Percentiles rank a stretch among this genome's conserved stretches.
phyloP scores from a whole-genome alignment of 179 eudicot genomes.

The Vitellaria paradoxa region DNA sequence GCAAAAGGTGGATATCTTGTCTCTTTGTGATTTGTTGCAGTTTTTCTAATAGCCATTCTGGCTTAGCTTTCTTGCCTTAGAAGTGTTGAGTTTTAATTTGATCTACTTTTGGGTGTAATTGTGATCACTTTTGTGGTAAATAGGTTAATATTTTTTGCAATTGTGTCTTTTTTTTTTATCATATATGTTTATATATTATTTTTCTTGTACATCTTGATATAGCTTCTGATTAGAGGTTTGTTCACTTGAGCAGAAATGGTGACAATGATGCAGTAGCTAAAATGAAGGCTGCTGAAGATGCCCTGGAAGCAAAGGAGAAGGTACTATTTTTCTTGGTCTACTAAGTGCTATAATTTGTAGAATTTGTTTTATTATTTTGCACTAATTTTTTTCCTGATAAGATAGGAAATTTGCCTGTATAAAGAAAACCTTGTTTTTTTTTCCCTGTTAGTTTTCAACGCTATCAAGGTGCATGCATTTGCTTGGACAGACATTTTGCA shows the following conservation, averaged over 20 bases:
- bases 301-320: constrained; percentile 75
- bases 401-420: neutral
- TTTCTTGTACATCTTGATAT: neutral
- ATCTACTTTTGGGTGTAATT: neutral
- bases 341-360: neutral
- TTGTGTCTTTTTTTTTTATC: neutral
- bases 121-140: neutral
- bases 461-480: constrained; percentile 4
- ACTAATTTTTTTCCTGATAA: neutral
- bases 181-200: neutral
- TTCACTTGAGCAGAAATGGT: constrained; percentile 53
- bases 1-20: neutral
- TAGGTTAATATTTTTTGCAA: neutral
- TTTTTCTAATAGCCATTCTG: neutral
- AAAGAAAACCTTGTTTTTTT: neutral
- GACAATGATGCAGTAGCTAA: constrained; percentile 65
- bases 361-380: neutral
- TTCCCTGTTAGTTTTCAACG: constrained; percentile 5
- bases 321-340: constrained; percentile 23
- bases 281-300: constrained; percentile 86
- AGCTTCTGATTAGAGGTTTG: constrained; percentile 7
- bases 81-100: neutral
- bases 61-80: neutral
- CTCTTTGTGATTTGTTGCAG: neutral
- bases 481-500: neutral